These are phyloP conservation scores for Candida glucosophila DNA, from an alignment of 1,139 yeast species.

Conservation along the genomic window DNA sequence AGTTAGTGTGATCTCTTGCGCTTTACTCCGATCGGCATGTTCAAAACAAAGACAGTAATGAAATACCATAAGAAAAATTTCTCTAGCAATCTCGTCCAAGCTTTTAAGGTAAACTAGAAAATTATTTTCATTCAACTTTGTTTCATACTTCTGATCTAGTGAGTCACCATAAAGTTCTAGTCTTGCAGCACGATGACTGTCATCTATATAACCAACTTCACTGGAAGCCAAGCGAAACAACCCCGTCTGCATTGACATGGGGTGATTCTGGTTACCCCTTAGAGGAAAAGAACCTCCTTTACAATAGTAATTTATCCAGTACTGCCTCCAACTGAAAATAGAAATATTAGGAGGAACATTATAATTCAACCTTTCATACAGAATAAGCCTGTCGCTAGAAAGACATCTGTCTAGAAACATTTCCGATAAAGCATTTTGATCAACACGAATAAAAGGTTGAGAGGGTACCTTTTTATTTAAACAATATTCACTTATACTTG, in stretches of 20 bases:
- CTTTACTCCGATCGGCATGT: conserved; percentile 1
- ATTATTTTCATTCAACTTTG: background rate
- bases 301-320: conserved; percentile 8
- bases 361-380: conserved; percentile 3
- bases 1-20: conserved; percentile 1
- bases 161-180: conserved; percentile 1
- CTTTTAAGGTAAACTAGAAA: background rate
- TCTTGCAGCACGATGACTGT: too few relatives aligned
- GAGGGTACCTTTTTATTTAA: too few relatives aligned
- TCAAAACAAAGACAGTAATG: conserved; percentile 2
- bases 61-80: conserved; percentile 1
- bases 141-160: conserved; percentile 2
- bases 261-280: background rate
- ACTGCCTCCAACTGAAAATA: conserved; percentile 9
- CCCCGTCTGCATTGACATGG: background rate
- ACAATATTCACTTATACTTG: too few relatives aligned
- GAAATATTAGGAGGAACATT: conserved; percentile 5
- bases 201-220: background rate
- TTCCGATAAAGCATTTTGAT: background rate
- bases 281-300: background rate
- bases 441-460: too few relatives aligned
- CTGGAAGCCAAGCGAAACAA: background rate
- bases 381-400: conserved; percentile 1
- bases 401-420: background rate
- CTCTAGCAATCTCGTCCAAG: conserved; percentile 1